phyloP scores from a whole-genome alignment of 768 basidiomycete species.

The Podaxis mareebaensis region DNA sequence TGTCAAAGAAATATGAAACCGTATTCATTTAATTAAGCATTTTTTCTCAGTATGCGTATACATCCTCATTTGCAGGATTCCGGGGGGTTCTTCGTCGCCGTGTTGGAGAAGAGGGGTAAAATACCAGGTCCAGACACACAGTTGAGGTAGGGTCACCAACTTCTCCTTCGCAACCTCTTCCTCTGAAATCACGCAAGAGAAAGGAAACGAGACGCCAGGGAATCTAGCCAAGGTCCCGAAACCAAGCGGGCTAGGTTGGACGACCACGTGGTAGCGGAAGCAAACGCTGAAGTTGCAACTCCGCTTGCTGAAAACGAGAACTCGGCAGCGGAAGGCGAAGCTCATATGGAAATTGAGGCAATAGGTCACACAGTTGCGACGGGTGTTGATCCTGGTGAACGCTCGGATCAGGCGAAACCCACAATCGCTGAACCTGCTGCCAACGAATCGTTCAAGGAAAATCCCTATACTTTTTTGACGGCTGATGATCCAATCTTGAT shows the following conservation, averaged over 20 bases:
- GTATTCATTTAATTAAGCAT: not conserved
- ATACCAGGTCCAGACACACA: not conserved
- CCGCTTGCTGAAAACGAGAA: not conserved
- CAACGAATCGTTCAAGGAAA: constrained; percentile 73
- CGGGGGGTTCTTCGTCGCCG: constrained; percentile 97
- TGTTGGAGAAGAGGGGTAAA: constrained; percentile 56
- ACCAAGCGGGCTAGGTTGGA: constrained; percentile 48
- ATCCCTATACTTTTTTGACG: constrained; percentile 83
- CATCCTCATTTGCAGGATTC: constrained; percentile 96
- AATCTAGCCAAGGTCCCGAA: constrained; percentile 40
- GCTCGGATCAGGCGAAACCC: constrained; percentile 22
- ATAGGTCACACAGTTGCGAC: not conserved
- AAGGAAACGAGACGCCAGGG: constrained; percentile 55
- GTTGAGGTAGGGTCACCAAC: not conserved
- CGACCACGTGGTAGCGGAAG: constrained; percentile 13
- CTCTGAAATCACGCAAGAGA: constrained; percentile 26
- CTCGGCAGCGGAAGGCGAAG: constrained; percentile 3
- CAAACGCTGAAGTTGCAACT: constrained; percentile 4
- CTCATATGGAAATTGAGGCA: not conserved
- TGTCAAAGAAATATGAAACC: constrained; percentile 18
- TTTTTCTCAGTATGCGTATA: constrained; percentile 69
- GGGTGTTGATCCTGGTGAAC: constrained; percentile 16
- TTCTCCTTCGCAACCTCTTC: not conserved
- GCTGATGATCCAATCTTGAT: constrained; percentile 69
- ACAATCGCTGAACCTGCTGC: constrained; percentile 21